Evolutionary conservation across 805 yeast species (phyloP).

Genomic region (Metschnikowia reukaufii): DNA sequence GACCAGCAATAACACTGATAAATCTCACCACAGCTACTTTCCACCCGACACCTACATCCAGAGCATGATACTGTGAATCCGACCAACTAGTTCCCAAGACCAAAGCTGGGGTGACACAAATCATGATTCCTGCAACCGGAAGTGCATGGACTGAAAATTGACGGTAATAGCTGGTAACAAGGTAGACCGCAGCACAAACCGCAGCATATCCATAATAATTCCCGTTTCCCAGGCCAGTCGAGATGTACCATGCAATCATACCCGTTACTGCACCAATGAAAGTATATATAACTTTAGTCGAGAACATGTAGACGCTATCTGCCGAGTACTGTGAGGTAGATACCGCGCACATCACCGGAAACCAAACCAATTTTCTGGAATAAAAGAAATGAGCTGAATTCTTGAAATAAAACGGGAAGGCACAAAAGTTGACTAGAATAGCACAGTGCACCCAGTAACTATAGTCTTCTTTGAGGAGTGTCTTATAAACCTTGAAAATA

Average conservation of each 20-base stretch:
- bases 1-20: slow-evolving; percentile 30
- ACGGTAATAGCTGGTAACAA: slow-evolving; percentile 26
- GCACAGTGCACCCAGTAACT: slow-evolving; percentile 35
- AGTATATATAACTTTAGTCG: slow-evolving; percentile 26
- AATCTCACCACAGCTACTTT: slow-evolving; percentile 29
- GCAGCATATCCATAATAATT: slow-evolving; percentile 33
- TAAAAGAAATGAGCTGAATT: slow-evolving; percentile 32
- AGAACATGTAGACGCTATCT: slow-evolving; percentile 27
- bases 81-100: slow-evolving; percentile 37
- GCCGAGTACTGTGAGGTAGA: slow-evolving; percentile 33
- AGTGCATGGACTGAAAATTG: slow-evolving; percentile 32
- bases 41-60: slow-evolving; percentile 31
- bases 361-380: slow-evolving; percentile 28
- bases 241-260: slow-evolving; percentile 36
- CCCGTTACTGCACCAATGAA: slow-evolving; percentile 33
- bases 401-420: slow-evolving; percentile 28
- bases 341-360: slow-evolving; percentile 32
- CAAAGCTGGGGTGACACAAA: slow-evolving; percentile 28
- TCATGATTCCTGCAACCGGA: slow-evolving; percentile 28
- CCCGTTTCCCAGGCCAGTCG: slow-evolving; percentile 32
- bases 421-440: slow-evolving; percentile 23
- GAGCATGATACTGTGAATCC: slow-evolving; percentile 22
- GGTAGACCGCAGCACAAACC: slow-evolving; percentile 28
- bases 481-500: slow-evolving; percentile 19
- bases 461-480: slow-evolving; percentile 21